These are phyloP conservation scores for Pichia sp. DNA, from an alignment of 1,139 yeast species.

Conservation along the genomic window DNA sequence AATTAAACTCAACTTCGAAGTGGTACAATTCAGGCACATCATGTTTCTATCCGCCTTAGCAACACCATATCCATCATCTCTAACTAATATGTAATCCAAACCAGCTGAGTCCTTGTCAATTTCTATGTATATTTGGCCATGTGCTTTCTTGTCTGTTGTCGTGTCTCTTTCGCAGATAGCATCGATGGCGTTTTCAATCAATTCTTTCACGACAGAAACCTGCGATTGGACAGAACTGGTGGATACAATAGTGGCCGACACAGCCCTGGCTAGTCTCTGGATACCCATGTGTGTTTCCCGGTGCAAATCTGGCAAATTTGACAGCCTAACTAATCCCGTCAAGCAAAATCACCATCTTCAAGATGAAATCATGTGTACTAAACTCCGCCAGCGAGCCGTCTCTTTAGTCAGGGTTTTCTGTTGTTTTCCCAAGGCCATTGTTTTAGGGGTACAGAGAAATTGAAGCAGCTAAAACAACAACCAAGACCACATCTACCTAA, in stretches of 20 bases:
- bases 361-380: too few species aligned
- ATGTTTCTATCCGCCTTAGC: constrained; percentile 48
- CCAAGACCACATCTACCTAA: neutral
- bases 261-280: constrained; percentile 19
- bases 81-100: constrained; percentile 51
- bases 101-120: constrained; percentile 61
- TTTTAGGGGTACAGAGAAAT: too few species aligned
- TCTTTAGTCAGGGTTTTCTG: too few species aligned
- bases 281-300: too few species aligned
- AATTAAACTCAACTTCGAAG: constrained; percentile 55
- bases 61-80: constrained; percentile 79
- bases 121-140: constrained; percentile 49
- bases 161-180: constrained; percentile 33
- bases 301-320: too few species aligned
- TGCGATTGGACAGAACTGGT: constrained; percentile 29
- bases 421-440: too few species aligned
- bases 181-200: constrained; percentile 76
- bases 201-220: constrained; percentile 55
- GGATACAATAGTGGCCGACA: constrained; percentile 21
- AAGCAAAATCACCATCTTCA: too few species aligned
- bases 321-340: too few species aligned
- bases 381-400: too few species aligned
- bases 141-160: neutral
- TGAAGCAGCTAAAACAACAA: too few species aligned
- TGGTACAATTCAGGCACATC: constrained; percentile 61